A percentile compares a stretch with the other conserved stretches of the same genome.
Evolutionary conservation across 31 red algal species (phyloP).

Genomic region (Endocladia muricata): DNA sequence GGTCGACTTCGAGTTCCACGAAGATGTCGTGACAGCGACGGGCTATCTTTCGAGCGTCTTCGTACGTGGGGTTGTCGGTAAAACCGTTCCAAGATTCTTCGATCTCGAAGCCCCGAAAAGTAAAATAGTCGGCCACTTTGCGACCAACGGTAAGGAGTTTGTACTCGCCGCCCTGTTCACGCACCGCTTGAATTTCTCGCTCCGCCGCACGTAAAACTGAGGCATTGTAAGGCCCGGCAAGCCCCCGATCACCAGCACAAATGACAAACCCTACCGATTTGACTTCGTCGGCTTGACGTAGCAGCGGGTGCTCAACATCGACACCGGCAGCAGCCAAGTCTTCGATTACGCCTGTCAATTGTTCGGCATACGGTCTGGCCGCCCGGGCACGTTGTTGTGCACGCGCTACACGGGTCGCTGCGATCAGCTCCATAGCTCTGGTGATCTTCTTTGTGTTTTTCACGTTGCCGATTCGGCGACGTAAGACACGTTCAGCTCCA

Average conservation of each 20-base stretch:
- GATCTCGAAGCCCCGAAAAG: neutral
- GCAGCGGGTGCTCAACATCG: neutral
- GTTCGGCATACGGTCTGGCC: neutral
- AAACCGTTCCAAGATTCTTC: neutral
- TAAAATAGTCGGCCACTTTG: neutral
- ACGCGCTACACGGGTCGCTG: conserved; percentile 56
- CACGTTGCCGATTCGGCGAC: conserved; percentile 25
- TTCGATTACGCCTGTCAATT: neutral
- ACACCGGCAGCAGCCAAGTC: neutral
- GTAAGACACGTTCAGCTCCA: no score
- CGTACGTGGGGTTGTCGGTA: neutral
- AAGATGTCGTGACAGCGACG: neutral
- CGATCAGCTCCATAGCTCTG: conserved; percentile 59
- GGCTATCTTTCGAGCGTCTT: neutral
- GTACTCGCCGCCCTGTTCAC: neutral
- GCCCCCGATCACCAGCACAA: neutral
- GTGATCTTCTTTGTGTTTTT: conserved; percentile 86
- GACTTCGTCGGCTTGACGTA: neutral
- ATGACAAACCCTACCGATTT: neutral
- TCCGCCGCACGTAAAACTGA: neutral
- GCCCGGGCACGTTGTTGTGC: conserved; percentile 53
- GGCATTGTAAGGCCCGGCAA: neutral
- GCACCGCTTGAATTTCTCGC: neutral
- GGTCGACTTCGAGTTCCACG: neutral
- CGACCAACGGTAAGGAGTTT: neutral